Base-by-base conservation (phyloP, 345 rosid genomes). In the Cardiospermum halicacabum region DNA sequence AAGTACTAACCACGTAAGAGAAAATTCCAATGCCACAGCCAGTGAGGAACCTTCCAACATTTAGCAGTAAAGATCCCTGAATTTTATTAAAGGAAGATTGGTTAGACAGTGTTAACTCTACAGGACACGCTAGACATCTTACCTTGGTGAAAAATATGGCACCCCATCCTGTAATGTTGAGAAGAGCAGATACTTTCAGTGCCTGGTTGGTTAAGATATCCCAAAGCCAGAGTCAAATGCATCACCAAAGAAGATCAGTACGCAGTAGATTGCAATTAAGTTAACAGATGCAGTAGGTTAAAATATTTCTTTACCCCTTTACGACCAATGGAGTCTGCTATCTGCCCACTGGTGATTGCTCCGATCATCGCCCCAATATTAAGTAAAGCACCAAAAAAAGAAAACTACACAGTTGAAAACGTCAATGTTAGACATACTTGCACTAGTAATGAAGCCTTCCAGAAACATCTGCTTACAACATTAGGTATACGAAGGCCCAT, bases 291-390 rank as follows among this genome's bases (percentile, higher is more conserved):
- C 12, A 19, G 21, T 26, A 51, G 8, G 19, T 67, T 22, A 24
- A 53, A 24, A 53, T 2, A 11, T 26, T 11, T 6, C 1, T 11
- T 36, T 79, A 88, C 96, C 93, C 96, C 93, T 75, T 88, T 88
- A 13, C 96, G 79, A 48, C 97, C 97, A 2, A 81, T 47, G 37
- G 75, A 78, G 78, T 91, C 97, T 67, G 93, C 82, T 10, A 86
- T 73, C 50, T 77, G 60, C 11, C 97, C 97, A 64, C 97, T 88
- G 15, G 85, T 73, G 37, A 88, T 72, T 73, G 97, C 97, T 40
- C 97, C 97, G 64, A 88, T 59, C 97, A 91, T 91, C 59, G 93
- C 96, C 26, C 97, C 97, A 18, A 88, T 86, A 39, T 92, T 91
- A 63, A 91, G 51, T 69, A 91, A 83, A 24, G 97, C 86, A 15